These are phyloP conservation scores for Sugiyamaella smithiae DNA, from an alignment of 805 yeast genomes.

Conservation along the genomic window DNA sequence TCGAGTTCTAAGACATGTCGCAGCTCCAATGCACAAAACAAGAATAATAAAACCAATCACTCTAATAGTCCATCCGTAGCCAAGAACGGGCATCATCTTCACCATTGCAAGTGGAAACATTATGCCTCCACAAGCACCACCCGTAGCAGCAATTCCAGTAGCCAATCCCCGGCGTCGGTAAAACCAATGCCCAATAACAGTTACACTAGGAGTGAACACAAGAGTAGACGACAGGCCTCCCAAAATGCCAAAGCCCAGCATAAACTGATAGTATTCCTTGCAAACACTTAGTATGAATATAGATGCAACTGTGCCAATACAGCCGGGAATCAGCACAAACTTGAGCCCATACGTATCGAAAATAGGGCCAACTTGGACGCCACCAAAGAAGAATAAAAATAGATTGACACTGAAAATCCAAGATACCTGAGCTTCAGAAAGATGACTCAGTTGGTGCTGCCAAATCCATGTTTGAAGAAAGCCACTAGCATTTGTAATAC, in stretches of 20 bases:
- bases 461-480: slow-evolving; percentile 64
- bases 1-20: slow-evolving; percentile 40
- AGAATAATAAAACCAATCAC: slow-evolving; percentile 39
- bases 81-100: slow-evolving; percentile 44
- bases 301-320: slow-evolving; percentile 45
- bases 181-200: slow-evolving; percentile 64
- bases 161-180: slow-evolving; percentile 54
- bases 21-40: slow-evolving; percentile 31
- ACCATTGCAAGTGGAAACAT: slow-evolving; percentile 55
- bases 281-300: slow-evolving; percentile 52
- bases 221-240: slow-evolving; percentile 46
- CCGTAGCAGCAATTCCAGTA: slow-evolving; percentile 59
- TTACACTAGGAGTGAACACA: slow-evolving; percentile 52
- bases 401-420: slow-evolving; percentile 59
- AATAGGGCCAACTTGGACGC: slow-evolving; percentile 48
- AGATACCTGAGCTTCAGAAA: slow-evolving; percentile 50
- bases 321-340: slow-evolving; percentile 44
- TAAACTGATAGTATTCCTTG: slow-evolving; percentile 53
- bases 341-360: slow-evolving; percentile 61
- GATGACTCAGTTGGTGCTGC: slow-evolving; percentile 46
- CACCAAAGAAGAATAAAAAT: slow-evolving; percentile 40
- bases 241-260: slow-evolving; percentile 51
- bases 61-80: slow-evolving; percentile 61
- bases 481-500: slow-evolving; percentile 64
- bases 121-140: slow-evolving; percentile 67